Conservation (phyloP, 345 rosid genomes). For the Brassica juncea region DNA sequence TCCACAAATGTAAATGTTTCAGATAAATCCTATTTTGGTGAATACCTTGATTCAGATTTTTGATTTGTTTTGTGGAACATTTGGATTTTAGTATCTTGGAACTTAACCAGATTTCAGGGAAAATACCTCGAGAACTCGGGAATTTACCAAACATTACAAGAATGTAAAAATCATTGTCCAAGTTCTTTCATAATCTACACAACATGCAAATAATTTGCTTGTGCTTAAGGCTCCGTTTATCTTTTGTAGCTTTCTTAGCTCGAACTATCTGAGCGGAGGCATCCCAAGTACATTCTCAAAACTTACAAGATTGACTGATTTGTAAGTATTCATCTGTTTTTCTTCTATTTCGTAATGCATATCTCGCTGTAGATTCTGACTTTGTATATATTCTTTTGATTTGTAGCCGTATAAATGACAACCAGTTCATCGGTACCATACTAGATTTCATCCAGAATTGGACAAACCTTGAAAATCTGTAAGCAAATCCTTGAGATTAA, state of each 20-base stretch:
- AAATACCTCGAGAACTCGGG: conserved; percentile 50
- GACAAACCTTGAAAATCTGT: conserved; percentile 51
- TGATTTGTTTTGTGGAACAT: background rate
- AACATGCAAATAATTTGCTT: conserved; percentile 4
- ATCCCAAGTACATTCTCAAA: conserved; percentile 53
- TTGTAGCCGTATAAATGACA: conserved; percentile 54
- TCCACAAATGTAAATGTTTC: background rate
- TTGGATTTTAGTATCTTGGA: conserved; percentile 36
- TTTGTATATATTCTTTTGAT: background rate
- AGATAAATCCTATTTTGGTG: background rate
- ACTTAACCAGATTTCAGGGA: conserved; percentile 44
- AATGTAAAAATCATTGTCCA: conserved; percentile 26
- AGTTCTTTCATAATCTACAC: background rate
- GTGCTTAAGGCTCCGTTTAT: conserved; percentile 13
- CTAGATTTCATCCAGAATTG: conserved; percentile 60
- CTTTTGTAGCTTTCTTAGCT: conserved; percentile 44
- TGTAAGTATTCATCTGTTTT: conserved; percentile 41
- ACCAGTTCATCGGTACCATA: conserved; percentile 50
- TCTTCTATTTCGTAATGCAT: background rate
- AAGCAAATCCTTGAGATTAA: conserved; percentile 22
- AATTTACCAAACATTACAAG: conserved; percentile 17
- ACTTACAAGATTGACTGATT: conserved; percentile 44
- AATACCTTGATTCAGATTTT: background rate
- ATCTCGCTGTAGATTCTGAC: background rate
- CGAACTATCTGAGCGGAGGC: conserved; percentile 53